Evolutionary conservation across 2,329 filamentous ascomycete species (phyloP), one percentile per base, ranked within the genome.

Genomic region (Diaporthe australafricana): DNA sequence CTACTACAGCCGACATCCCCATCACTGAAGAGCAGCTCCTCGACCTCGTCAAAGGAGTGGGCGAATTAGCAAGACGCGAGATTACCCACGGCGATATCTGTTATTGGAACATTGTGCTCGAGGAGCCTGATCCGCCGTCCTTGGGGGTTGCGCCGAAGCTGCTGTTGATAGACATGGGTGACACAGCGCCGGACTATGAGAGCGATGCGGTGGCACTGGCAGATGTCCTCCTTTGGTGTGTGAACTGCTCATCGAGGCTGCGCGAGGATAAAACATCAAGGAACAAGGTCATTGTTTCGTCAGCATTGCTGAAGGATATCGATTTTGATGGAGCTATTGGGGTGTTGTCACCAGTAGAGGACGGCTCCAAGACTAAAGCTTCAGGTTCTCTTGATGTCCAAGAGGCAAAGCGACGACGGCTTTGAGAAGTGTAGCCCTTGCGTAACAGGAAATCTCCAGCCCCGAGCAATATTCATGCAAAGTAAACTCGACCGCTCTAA

Each of bases 131-230:
- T 11, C 32, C 20, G 4, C 5, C 11, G 20, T 56, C 22, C 14
- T 7, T 1, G 8, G 22, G 11, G 32, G n/a, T 12, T 40, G 11
- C 35, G 11, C n/a, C 32, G 11, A 38, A 32, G 32, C n/a, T 56
- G n/a, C 32, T 56, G 2, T 56, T 56, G 53, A 56, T 56, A 38
- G 53, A 56, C n/a, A 53, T 56, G 53, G 32, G 32, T 25, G 53
- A 56, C 32, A 56, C 32, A 25, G 53, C 53, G 16, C 53, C 53
- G 2, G 32, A 56, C 11, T 40, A 56, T 56, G 53, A 38, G 9
- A 56, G 38, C 38, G 53, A 56, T 16, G 53, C 20, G 0, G 53
- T 56, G 5, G 53, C 53, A 6, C 32, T 56, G 53, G 20, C 20
- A 56, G 53, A 32, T 22, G 53, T 56, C 32, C 53, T 56, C 38